Evolutionary conservation across 2,329 filamentous ascomycete genomes (phyloP).

Genomic region (Emericellopsis cladophorae): DNA sequence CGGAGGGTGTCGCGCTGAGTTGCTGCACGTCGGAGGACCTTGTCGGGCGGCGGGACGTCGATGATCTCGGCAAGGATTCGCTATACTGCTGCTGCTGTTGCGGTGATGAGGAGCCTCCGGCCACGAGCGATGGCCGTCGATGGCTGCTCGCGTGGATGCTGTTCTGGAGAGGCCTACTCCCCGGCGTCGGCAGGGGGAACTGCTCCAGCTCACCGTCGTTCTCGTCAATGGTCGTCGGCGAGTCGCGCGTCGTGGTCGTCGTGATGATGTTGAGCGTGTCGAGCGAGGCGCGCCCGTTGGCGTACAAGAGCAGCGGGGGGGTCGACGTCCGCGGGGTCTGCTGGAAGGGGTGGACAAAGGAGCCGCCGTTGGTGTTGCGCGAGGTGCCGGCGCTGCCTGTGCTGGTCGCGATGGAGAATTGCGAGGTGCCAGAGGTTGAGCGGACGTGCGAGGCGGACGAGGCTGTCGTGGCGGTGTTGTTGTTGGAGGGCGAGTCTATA

Average conservation of each 20-base stretch:
- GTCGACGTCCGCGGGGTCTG: conserved; percentile 50
- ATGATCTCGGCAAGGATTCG: too few species aligned
- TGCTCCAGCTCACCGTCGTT: conserved; percentile 29
- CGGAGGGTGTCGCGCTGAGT: neutral
- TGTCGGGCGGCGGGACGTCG: too few species aligned
- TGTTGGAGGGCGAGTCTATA: neutral
- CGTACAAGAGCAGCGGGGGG: conserved; percentile 41
- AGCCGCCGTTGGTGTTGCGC: conserved; percentile 20
- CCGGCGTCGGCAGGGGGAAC: conserved; percentile 5
- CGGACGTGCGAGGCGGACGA: conserved; percentile 40
- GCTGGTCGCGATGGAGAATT: conserved; percentile 41
- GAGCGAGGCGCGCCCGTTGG: conserved; percentile 40
- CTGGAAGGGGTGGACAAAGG: conserved; percentile 52
- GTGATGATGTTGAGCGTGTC: conserved; percentile 25
- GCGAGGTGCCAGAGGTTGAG: conserved; percentile 45
- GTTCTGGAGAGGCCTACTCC: conserved; percentile 11
- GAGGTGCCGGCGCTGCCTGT: conserved; percentile 25
- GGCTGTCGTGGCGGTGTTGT: conserved; percentile 4
- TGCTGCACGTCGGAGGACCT: neutral
- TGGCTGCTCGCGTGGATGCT: conserved; percentile 4
- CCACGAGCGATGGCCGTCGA: conserved; percentile 1
- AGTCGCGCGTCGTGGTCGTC: conserved; percentile 30
- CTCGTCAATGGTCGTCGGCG: conserved; percentile 42
- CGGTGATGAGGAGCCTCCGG: too few species aligned
- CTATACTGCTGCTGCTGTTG: too few species aligned